Percentiles rank a stretch among this genome's conserved stretches.
phyloP scores from a whole-genome alignment of 495 filamentous ascomycete species.

The Talaromyces wortmannii region DNA sequence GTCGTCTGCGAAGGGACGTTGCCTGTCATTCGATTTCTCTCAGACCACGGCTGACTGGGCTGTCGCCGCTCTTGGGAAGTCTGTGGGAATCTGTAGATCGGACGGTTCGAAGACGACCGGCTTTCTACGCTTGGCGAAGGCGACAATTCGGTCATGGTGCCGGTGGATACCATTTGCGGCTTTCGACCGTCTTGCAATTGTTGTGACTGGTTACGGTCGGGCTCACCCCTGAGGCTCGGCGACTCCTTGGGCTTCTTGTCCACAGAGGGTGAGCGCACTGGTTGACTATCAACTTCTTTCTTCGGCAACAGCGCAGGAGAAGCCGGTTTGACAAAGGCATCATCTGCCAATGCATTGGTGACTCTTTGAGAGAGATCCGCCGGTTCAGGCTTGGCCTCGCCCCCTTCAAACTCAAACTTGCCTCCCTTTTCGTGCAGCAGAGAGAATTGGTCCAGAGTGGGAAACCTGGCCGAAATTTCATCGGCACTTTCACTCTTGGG shows the following conservation, averaged over 20 bases:
- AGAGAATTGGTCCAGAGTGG: conserved; percentile 88
- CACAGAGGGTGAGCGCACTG: conserved; percentile 19
- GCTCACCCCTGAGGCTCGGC: conserved; percentile 15
- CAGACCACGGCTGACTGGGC: conserved; percentile 43
- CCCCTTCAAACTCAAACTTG: conserved; percentile 78
- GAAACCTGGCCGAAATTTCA: conserved; percentile 80
- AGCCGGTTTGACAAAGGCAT: conserved; percentile 62
- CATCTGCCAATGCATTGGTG: conserved; percentile 79
- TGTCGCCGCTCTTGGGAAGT: conserved; percentile 47
- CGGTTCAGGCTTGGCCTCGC: conserved; percentile 41
- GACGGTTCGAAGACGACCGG: conserved; percentile 32
- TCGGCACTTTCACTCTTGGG: conserved; percentile 49
- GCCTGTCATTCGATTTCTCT: conserved; percentile 17
- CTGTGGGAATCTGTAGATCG: conserved; percentile 57
- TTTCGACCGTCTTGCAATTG: conserved; percentile 49
- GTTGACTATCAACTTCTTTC: conserved; percentile 17
- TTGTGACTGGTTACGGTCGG: conserved; percentile 23
- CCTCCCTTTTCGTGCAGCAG: conserved; percentile 78
- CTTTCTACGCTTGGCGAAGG: conserved; percentile 47
- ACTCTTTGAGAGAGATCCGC: conserved; percentile 67
- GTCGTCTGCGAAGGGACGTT: conserved; percentile 25
- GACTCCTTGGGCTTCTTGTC: conserved; percentile 9
- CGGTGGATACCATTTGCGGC: conserved; percentile 80
- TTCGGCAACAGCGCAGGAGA: conserved; percentile 21
- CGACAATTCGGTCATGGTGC: conserved; percentile 81